Base-by-base conservation (phyloP, 441 rosid genomes). In the Populus hybrid region DNA sequence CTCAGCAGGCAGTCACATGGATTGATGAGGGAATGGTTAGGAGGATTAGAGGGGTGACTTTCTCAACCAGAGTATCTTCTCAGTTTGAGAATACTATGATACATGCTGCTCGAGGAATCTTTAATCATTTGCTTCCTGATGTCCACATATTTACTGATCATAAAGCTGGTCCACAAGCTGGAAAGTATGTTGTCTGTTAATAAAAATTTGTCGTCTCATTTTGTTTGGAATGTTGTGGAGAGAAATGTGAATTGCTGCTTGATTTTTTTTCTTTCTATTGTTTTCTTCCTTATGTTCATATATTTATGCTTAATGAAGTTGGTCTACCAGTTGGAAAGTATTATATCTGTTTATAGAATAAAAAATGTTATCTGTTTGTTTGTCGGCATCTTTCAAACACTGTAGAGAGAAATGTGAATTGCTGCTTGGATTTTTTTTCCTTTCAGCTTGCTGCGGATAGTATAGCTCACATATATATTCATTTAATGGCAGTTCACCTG, bases 261-360 rank as follows among this genome's bases (percentile, higher is more conserved):
- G 24, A 35, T 5, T 3, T 1, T 24, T 65, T 24, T 29, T 18
- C 21, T 61, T 16, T 28, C 29, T 28, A 28, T 28, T 72, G 29
- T 28, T 86, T 95, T 82, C 90, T 95, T 75, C 93, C 95, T 5
- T 97, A 95, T 90, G 97, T 94, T 85, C 92, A 90, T 83, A 87
- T 94, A 42, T 86, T 82, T 28, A 96, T 28, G 29, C 29, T 90
- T 84, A 94, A 91, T 82, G 90, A 81, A 84, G 42, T 87, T 79
- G 94, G 94, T 56, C 73, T 79, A 45, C 85, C 84, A 31, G 97
- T 98, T 80, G 99, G 99, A 86, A 92, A 91, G 99, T 93, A 92
- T 63, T 89, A 65, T 35, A 42, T 40, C 26, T 69, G 75, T 81
- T 74, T 67, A 56, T 21, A 29, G 20, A 45, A 29, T 28, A 28